A percentile compares a stretch with the other conserved stretches of the same genome.
These are phyloP conservation scores for Phanerochaete carnosa DNA, from an alignment of 768 basidiomycete genomes.

Conservation along the genomic window DNA sequence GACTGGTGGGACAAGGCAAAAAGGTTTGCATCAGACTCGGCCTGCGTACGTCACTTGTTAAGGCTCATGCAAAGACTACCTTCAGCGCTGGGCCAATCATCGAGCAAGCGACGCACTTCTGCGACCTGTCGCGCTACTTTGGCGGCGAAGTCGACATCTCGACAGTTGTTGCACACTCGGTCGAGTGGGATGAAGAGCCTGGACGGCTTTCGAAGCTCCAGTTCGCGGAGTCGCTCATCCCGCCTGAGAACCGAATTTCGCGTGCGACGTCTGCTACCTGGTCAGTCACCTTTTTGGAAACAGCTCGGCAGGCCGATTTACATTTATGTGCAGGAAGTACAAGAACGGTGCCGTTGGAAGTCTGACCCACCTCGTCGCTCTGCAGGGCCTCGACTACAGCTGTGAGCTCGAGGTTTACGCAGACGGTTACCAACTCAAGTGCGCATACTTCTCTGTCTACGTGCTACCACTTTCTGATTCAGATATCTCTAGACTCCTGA, in stretches of 20 bases:
- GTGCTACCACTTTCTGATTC: constrained; percentile 4
- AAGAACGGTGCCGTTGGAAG: constrained; percentile 91
- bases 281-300: constrained; percentile 39
- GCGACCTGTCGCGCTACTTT: constrained; percentile 95
- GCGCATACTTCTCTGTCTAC: constrained; percentile 19
- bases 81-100: constrained; percentile 74
- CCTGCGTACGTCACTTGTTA: not conserved
- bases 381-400: constrained; percentile 91
- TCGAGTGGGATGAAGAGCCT: constrained; percentile 90
- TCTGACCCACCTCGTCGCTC: constrained; percentile 84
- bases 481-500: constrained; percentile 58
- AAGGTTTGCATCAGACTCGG: too few relatives aligned
- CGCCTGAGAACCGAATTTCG: constrained; percentile 87
- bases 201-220: constrained; percentile 78
- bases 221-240: constrained; percentile 82
- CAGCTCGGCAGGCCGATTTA: not conserved
- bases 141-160: constrained; percentile 92
- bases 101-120: constrained; percentile 96
- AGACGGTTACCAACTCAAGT: constrained; percentile 90
- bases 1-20: constrained; percentile 96
- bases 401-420: constrained; percentile 94
- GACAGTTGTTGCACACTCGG: constrained; percentile 77
- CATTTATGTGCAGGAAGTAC: constrained; percentile 69
- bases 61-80: not conserved
- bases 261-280: constrained; percentile 92